Evolutionary conservation across 176 grass and related monocot species (phyloP).

Genomic region (Phoenix roebelenii): DNA sequence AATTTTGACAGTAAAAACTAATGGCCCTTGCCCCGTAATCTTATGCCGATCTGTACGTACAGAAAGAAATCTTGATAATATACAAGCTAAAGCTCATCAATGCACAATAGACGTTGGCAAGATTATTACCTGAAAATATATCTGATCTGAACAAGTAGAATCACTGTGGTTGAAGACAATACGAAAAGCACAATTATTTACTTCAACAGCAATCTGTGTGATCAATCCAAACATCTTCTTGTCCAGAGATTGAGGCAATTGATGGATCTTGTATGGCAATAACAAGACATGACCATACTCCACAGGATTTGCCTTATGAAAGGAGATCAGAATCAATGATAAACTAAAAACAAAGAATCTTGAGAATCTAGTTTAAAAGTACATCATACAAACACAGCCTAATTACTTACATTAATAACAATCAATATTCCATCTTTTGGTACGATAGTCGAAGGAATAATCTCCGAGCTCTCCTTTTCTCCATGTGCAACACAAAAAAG

Average conservation of each 20-base stretch:
- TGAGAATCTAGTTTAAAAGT: not conserved
- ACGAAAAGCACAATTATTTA: conserved; percentile 38
- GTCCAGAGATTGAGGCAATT: conserved; percentile 29
- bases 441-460: conserved; percentile 30
- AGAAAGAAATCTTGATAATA: no score
- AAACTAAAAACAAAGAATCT: conserved; percentile 12
- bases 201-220: conserved; percentile 40
- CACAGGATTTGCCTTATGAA: conserved; percentile 43
- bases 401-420: conserved; percentile 49
- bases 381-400: conserved; percentile 1
- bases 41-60: no score
- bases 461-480: conserved; percentile 44
- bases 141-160: conserved; percentile 18
- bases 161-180: conserved; percentile 39
- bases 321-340: conserved; percentile 8
- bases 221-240: conserved; percentile 40
- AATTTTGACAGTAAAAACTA: no score
- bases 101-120: conserved; percentile 3
- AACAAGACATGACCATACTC: conserved; percentile 66
- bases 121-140: conserved; percentile 39
- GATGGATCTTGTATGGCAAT: conserved; percentile 26
- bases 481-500: conserved; percentile 50
- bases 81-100: not conserved
- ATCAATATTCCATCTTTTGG: conserved; percentile 44
- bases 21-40: no score